phyloP scores from a whole-genome alignment of 169 alveolate genomes.

The Plasmodium gallinaceum region DNA sequence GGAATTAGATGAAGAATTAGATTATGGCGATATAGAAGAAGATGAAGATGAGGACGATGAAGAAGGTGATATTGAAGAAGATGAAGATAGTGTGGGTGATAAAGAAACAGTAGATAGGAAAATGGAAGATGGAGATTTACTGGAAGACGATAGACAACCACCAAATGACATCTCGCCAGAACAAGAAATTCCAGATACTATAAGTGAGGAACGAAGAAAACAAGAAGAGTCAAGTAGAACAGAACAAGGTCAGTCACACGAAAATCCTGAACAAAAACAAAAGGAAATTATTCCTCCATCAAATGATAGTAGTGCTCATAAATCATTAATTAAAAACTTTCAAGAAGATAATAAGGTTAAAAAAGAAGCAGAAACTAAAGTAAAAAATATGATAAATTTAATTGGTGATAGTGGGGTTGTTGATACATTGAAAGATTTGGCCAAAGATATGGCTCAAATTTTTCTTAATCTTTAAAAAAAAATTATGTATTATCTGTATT shows the following conservation, averaged over 20 bases:
- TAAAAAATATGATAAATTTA: neutral
- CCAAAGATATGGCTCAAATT: neutral
- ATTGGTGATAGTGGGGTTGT: neutral
- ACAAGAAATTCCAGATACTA: no score
- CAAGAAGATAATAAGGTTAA: neutral
- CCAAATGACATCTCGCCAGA: no score
- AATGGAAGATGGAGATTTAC: no score
- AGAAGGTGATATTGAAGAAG: neutral
- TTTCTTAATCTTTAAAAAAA: neutral
- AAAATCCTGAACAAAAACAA: no score
- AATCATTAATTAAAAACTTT: neutral
- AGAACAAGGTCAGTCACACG: no score
- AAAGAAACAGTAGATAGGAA: no score
- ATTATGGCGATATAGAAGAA: neutral
- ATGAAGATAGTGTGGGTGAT: neutral
- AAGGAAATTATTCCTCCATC: neutral
- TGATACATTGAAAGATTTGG: neutral
- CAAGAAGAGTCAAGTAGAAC: no score
- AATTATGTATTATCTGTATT: no score
- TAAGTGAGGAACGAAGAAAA: no score
- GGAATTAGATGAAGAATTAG: neutral
- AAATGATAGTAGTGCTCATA: slow-evolving; percentile 4
- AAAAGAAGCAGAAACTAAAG: neutral
- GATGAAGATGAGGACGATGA: neutral
- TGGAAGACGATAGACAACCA: no score